Evolutionary conservation across 306 rosid species (phyloP), one percentile per base, ranked within the genome.

Genomic region (Quercus bicolor): DNA sequence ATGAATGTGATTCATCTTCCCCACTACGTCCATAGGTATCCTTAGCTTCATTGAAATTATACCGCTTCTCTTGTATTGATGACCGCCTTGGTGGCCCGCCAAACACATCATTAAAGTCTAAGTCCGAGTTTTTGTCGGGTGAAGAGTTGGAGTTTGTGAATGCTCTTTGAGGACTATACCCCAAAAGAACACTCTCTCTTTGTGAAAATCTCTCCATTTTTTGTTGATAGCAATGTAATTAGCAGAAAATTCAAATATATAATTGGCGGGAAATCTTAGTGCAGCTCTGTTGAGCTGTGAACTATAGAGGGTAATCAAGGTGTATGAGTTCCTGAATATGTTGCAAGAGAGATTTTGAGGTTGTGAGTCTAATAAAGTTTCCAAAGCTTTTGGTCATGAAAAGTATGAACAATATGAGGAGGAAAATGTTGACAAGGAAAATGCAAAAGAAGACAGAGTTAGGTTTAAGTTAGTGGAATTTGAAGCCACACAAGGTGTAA

Each of bases 71-170:
- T 28, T 74, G 85, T 52, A 64, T 13, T 4, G 97, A 91, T 4
- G 90, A 85, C 60, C 93, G 82, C 75, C 91, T 84, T 4, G 98
- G 99, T 2, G 99, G 99, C 0, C 99, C 99, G 0, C 99, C 96
- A 21, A 93, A 96, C 60, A 96, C 98, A 54, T 91, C 99, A 62
- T 82, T 71, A 56, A 96, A 96, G 84, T 96, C 99, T 21, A 90
- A 83, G 24, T 90, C 98, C 5, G 90, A 84, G 60, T 74, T 80
- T 56, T 86, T 81, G 75, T 45, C 65, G 5, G 85, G 48, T 11
- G 86, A 71, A 77, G 88, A 78, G 71, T 79, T 70, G 10, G 90
- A 80, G 75, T 73, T 80, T 9, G 82, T 77, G 40, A 77, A 78
- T 4, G 88, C n/a, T 53, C 85, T 81, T 51, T 71, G 84, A 29